phyloP scores from a whole-genome alignment of 1,284 basidiomycete species.

The Takashimella koratensis region DNA sequence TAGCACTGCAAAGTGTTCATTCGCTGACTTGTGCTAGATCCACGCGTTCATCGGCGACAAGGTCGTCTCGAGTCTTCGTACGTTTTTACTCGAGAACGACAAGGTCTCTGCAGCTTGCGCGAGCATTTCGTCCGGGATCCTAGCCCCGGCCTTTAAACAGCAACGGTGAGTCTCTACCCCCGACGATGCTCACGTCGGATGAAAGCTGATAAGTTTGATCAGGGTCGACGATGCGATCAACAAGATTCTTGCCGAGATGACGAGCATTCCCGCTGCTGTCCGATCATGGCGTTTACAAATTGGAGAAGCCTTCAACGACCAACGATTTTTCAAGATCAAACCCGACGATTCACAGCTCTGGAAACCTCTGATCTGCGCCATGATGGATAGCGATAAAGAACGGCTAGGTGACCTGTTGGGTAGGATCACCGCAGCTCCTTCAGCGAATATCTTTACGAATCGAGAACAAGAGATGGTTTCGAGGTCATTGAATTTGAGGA shows the following conservation, averaged over 20 bases:
- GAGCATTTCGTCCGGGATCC: slow-evolving; percentile 80
- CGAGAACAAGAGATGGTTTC: slow-evolving; percentile 87
- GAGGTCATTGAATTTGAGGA: slow-evolving; percentile 81
- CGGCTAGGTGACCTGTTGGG: slow-evolving; percentile 78
- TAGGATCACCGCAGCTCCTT: slow-evolving; percentile 78
- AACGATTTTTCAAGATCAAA: slow-evolving; percentile 69
- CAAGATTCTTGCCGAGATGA: slow-evolving; percentile 70
- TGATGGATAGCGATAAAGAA: slow-evolving; percentile 84
- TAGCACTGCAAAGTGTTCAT: neutral
- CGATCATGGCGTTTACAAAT: slow-evolving; percentile 84
- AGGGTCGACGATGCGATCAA: slow-evolving; percentile 51
- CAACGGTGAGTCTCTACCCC: slow-evolving; percentile 22
- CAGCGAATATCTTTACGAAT: slow-evolving; percentile 95
- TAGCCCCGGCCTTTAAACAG: slow-evolving; percentile 65
- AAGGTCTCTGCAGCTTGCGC: slow-evolving; percentile 71
- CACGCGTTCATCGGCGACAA: slow-evolving; percentile 66
- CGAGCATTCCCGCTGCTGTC: slow-evolving; percentile 68
- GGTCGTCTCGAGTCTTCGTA: slow-evolving; percentile 72
- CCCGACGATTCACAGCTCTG: slow-evolving; percentile 60
- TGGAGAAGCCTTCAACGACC: slow-evolving; percentile 77
- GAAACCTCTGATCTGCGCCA: slow-evolving; percentile 70
- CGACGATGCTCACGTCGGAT: neutral
- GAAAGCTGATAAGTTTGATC: slow-evolving; percentile 30
- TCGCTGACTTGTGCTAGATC: slow-evolving; percentile 52
- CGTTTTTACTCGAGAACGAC: slow-evolving; percentile 80